A percentile compares a stretch with the other conserved stretches of the same genome.
These are phyloP conservation scores for Xylaria curta DNA, from an alignment of 495 filamentous ascomycete genomes.

Conservation along the genomic window DNA sequence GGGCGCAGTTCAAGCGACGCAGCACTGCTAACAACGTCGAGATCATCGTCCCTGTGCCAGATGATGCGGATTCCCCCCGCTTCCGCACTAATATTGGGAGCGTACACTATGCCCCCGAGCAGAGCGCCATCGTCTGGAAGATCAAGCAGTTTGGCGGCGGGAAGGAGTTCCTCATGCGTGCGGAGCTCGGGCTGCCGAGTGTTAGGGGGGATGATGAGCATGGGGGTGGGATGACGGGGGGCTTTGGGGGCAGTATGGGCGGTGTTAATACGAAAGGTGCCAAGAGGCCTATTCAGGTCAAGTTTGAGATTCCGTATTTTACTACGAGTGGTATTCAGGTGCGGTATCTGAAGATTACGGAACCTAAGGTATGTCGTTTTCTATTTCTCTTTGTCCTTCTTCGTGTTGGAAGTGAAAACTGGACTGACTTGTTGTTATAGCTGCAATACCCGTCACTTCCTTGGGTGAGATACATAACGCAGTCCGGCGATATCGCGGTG, in stretches of 20 bases:
- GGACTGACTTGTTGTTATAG: conserved; percentile 53
- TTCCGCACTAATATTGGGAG: conserved; percentile 97
- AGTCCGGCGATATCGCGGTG: conserved; percentile 94
- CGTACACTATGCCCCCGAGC: conserved; percentile 98
- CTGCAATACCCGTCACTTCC: conserved; percentile 97
- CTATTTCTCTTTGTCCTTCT: background rate
- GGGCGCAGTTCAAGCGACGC: conserved; percentile 97
- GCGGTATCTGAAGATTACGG: conserved; percentile 98
- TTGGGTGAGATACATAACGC: conserved; percentile 98
- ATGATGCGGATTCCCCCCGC: conserved; percentile 94
- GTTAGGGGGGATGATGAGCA: conserved; percentile 97
- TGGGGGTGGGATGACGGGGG: conserved; percentile 94
- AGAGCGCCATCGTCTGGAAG: conserved; percentile 98
- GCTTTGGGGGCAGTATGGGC: conserved; percentile 96
- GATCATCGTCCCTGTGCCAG: conserved; percentile 95
- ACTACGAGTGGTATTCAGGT: conserved; percentile 98
- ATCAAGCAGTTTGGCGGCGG: conserved; percentile 99
- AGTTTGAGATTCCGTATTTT: conserved; percentile 99
- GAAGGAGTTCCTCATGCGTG: conserved; percentile 99
- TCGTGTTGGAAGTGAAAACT: background rate
- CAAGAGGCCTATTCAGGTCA: conserved; percentile 96
- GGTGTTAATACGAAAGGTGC: conserved; percentile 74
- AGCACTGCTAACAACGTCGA: conserved; percentile 99
- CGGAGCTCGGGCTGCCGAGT: conserved; percentile 92
- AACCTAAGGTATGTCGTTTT: conserved; percentile 81